These are phyloP conservation scores for Leptographium lundbergii DNA, from an alignment of 2,329 filamentous ascomycete genomes.

Conservation along the genomic window DNA sequence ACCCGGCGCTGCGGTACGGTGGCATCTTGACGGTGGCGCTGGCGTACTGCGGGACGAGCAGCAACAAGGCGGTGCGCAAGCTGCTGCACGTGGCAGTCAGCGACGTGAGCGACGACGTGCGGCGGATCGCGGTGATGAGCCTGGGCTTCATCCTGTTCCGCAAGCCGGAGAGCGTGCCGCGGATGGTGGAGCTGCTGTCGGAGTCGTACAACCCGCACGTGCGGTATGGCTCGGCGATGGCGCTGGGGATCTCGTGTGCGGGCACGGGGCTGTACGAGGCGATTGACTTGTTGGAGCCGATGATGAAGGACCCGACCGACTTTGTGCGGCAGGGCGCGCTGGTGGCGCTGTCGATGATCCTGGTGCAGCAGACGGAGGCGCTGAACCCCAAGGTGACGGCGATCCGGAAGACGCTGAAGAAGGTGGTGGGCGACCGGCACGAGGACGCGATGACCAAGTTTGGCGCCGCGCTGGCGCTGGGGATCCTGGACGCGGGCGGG, in stretches of 20 bases:
- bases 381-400: slow-evolving; percentile 94
- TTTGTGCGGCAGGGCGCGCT: slow-evolving; percentile 95
- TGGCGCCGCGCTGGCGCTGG: slow-evolving; percentile 81
- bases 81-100: slow-evolving; percentile 92
- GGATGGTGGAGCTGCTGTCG: slow-evolving; percentile 95
- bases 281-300: slow-evolving; percentile 90
- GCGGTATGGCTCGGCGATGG: slow-evolving; percentile 95
- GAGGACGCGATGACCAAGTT: slow-evolving; percentile 99
- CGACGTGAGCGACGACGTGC: slow-evolving; percentile 95
- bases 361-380: slow-evolving; percentile 97
- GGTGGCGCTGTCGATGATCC: slow-evolving; percentile 91
- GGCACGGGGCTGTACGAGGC: slow-evolving; percentile 93
- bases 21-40: slow-evolving; percentile 98
- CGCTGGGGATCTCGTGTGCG: slow-evolving; percentile 92
- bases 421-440: slow-evolving; percentile 86
- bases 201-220: slow-evolving; percentile 99
- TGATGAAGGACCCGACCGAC: slow-evolving; percentile 98
- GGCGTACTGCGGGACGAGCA: slow-evolving; percentile 92
- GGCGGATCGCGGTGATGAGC: slow-evolving; percentile 92
- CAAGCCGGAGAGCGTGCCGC: slow-evolving; percentile 90
- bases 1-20: slow-evolving; percentile 87
- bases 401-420: slow-evolving; percentile 86
- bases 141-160: slow-evolving; percentile 97
- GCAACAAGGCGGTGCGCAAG: slow-evolving; percentile 96
- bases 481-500: slow-evolving; percentile 95